Conservation (phyloP, 2,329 filamentous ascomycete genomes). For the Neoascochyta sp. region DNA sequence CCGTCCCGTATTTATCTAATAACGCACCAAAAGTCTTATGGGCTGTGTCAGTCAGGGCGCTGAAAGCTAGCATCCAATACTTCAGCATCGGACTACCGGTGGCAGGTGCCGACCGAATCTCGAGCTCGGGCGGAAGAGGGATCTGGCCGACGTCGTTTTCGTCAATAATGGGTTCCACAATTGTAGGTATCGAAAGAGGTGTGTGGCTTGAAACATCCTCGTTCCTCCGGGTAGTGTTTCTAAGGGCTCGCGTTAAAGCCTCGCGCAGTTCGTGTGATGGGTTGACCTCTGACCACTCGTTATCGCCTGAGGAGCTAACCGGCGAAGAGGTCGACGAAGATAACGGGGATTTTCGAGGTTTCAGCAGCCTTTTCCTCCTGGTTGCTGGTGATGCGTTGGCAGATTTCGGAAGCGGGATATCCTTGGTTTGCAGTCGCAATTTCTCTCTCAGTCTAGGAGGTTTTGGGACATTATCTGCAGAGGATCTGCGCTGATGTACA, state of each 20-base stretch:
- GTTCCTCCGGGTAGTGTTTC: too few relatives aligned
- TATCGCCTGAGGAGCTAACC: constrained; percentile 1
- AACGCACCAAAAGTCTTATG: constrained; percentile 20
- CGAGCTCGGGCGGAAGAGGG: constrained; percentile 17
- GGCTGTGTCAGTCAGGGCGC: constrained; percentile 17
- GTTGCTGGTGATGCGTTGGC: constrained; percentile 19
- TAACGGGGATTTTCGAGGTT: constrained; percentile 6
- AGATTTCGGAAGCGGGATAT: constrained; percentile 17
- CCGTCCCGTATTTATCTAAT: constrained; percentile 24
- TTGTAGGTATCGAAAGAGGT: constrained; percentile 11
- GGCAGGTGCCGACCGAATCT: constrained; percentile 14
- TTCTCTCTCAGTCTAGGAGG: constrained; percentile 5
- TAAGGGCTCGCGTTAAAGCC: too few relatives aligned
- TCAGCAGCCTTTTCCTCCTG: constrained; percentile 13
- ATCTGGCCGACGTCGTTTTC: constrained; percentile 17
- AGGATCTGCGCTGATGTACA: constrained; percentile 6
- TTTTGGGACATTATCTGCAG: constrained; percentile 8
- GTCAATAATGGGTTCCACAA: constrained; percentile 13
- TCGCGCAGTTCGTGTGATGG: constrained; percentile 16
- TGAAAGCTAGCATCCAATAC: constrained; percentile 21
- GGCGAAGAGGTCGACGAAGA: constrained; percentile 13
- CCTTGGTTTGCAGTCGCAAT: constrained; percentile 19
- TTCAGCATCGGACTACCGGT: constrained; percentile 11
- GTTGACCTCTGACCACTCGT: constrained; percentile 16
- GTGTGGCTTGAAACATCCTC: too few relatives aligned